Evolutionary conservation across 1,284 basidiomycete genomes (phyloP), one percentile per base, ranked within the genome.

Genomic region (Rhodotorula sp.): DNA sequence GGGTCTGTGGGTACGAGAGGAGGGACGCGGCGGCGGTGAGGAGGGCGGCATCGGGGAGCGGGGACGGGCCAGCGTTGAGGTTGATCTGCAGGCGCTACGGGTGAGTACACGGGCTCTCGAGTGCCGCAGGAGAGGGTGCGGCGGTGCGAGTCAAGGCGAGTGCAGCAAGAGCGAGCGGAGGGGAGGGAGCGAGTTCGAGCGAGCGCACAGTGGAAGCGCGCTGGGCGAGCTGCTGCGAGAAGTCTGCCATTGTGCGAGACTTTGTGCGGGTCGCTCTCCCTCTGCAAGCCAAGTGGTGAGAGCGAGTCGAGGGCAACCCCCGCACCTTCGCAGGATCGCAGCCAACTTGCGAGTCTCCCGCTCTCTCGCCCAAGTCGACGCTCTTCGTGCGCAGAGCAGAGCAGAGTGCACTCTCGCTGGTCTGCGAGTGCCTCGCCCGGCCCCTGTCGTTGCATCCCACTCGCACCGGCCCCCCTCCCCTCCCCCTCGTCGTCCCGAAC

Each of bases 41-140:
- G 45, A 97, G 88, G 19, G 97, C 92, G 7, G 87, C 83, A 25
- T 88, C 86, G 23, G 94, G 94, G 49, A 97, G 85, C 0, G 91
- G 90, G 45, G 92, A 95, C 42, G 94, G 94, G 3, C 94, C 94
- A 60, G 94, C 90, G 57, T 92, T 91, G 81, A 97, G 92, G 85
- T 97, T 97, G 81, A 91, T 87, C 75, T 76, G 67, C 34, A 16
- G 27, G 12, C 7, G 13, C 16, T 14, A 13, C 8, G 3, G 14
- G 52, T 53, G n/a, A 27, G 52, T 25, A 7, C 13, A 27, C 34
- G 5, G 34, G 34, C 34, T 34, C 34, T 5, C 34, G 34, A 3
- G 34, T 34, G 34, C 34, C 34, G 5, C 34, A 34, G 34, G 34
- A 34, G 34, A 34, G 34, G 34, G 34, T 34, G 34, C 34, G 34